These are phyloP conservation scores for Pleomassaria siparia DNA, from an alignment of 2,329 filamentous ascomycete genomes.

Conservation along the genomic window DNA sequence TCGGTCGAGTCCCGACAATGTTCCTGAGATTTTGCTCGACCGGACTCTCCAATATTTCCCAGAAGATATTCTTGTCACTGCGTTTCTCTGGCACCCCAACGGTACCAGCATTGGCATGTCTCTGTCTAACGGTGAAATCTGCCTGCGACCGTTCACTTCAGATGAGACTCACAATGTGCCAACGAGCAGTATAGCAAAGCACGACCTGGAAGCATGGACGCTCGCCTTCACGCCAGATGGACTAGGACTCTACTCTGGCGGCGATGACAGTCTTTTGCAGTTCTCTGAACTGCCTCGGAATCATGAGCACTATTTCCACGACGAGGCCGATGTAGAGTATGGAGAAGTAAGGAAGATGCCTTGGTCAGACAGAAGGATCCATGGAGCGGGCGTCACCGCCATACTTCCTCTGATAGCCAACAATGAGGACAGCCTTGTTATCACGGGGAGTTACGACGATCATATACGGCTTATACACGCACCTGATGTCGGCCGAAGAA, in stretches of 20 bases:
- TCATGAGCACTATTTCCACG: background rate
- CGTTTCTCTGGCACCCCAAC: constrained; percentile 71
- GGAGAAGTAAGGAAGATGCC: constrained; percentile 2
- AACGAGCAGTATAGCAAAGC: constrained; percentile 32
- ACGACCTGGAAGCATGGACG: constrained; percentile 73
- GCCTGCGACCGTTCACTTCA: constrained; percentile 29
- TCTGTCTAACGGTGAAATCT: constrained; percentile 67
- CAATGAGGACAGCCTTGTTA: constrained; percentile 55
- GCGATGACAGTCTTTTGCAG: constrained; percentile 71
- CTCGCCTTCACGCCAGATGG: constrained; percentile 57
- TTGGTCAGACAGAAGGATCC: constrained; percentile 59
- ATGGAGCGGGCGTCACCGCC: constrained; percentile 83
- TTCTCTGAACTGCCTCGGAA: constrained; percentile 20
- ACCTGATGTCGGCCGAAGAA: constrained; percentile 43
- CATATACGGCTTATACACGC: constrained; percentile 66
- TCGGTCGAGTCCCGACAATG: background rate
- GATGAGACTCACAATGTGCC: constrained; percentile 27
- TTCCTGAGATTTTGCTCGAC: constrained; percentile 38
- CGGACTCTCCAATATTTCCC: constrained; percentile 54
- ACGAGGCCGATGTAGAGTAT: background rate
- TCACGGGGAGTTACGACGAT: constrained; percentile 94
- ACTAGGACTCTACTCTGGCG: constrained; percentile 65
- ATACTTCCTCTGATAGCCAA: constrained; percentile 69
- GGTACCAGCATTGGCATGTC: constrained; percentile 65
- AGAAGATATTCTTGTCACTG: constrained; percentile 66